Evolutionary conservation across 2,329 filamentous ascomycete species (phyloP), one percentile per base, ranked within the genome.

Genomic region (Talaromyces rugulosus): DNA sequence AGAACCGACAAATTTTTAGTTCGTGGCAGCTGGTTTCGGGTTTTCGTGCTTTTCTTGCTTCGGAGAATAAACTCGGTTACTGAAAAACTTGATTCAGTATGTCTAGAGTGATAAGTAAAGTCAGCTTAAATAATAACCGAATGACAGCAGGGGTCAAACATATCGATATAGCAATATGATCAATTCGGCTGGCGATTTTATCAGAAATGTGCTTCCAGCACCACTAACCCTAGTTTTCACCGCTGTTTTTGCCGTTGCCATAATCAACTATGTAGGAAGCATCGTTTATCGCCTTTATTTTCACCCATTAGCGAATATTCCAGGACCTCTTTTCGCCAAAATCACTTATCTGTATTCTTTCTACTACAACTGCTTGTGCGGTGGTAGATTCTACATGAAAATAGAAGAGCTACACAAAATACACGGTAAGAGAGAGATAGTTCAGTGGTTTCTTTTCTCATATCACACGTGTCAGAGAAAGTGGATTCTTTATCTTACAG

Each of bases 201-300:
- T 53, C 16, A 31, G 28, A 12, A 53, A 31, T 4, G 14, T 53
- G 4, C 16, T 31, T 8, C 50, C 28, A 53, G 5, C 27, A n/a
- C 30, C 11, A n/a, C 12, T 9, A 31, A 27, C 50, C 28, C 27
- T 31, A 53, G 11, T 53, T 16, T 5, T 16, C 31, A 18, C 16
- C 28, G 50, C 50, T 18, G n/a, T 53, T n/a, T 31, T 53, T 5
- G 86, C 70, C 76, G 80, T 68, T 30, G 64, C 16, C 66, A 68
- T 53, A 7, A 4, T 65, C 3, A 62, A 57, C 30, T 58, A 34
- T 23, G 12, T 58, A n/a, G 61, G 59, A 50, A 18, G 60, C 9
- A 64, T 63, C 12, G 47, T 67, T 14, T 71, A 70, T 64, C 68
- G 70, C 11, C 55, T 73, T 18, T 71, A 66, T 42, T 66, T 73